Evolutionary conservation across 768 basidiomycete species (phyloP), one percentile per base, ranked within the genome.

Genomic region (Boletus reticulatus): DNA sequence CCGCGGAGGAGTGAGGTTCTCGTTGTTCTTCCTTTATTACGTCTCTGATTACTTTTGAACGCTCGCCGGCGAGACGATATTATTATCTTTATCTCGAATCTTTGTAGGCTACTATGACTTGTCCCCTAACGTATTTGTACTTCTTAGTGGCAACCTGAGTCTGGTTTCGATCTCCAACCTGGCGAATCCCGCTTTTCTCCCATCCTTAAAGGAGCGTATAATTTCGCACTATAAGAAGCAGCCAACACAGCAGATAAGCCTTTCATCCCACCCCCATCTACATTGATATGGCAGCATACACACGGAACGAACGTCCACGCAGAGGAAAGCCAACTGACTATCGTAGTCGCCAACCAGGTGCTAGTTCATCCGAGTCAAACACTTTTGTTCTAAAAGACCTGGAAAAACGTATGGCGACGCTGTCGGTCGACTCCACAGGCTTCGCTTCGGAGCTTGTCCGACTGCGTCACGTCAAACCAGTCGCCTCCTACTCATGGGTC

Each of bases 401-500:
- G 22, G 54, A 60, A 44, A 42, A 59, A 43, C 44, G 43, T 3
- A 49, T 70, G 36, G 20, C 52, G 46, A 64, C 58, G n/a, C 36
- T 70, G 47, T 58, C 61, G 3, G 14, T 37, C 29, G 61, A 66
- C 41, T 11, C 32, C 19, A 22, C 24, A 7, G 39, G 29, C n/a
- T 32, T 53, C 16, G 37, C 57, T n/a, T 62, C 64, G 12, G 64
- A 69, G 32, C 41, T 50, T 31, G 67, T 77, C 16, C 57, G 62
- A 20, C 71, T 80, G 29, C 66, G 62, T 11, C 63, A 84, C 66
- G 57, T 81, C 27, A 65, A 72, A 32, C 75, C 71, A 20, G 60
- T 80, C 39, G 79, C 78, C 3, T 84, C 83, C 0, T 85, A 84
- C 64, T 80, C 78, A 36, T 85, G 83, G 84, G 62, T 73, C 34